Evolutionary conservation across 192 early-diverging fungal genomes (phyloP).

Genomic region (Lunasporangiospora selenospora): DNA sequence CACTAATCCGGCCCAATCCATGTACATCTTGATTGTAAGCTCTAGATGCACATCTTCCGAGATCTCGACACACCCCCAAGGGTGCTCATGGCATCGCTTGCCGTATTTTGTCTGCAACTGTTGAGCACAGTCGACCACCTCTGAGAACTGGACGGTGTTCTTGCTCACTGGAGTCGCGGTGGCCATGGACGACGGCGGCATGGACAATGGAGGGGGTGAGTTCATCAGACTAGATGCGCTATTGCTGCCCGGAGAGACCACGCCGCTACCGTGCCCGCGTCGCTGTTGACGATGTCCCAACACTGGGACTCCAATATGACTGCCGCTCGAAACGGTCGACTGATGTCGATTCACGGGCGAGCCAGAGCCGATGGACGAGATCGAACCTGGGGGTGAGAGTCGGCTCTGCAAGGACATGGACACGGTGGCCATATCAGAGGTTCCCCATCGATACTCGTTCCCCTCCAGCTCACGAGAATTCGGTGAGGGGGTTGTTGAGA

Average conservation of each 20-base stretch:
- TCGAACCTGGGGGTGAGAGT: slow-evolving; percentile 21
- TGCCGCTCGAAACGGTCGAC: too few relatives aligned
- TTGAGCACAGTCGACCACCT: slow-evolving; percentile 37
- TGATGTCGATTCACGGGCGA: too few relatives aligned
- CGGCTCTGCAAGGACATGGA: slow-evolving; percentile 1
- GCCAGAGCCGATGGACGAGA: slow-evolving; percentile 21
- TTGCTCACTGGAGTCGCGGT: slow-evolving; percentile 17
- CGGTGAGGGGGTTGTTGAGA: slow-evolving; percentile 15
- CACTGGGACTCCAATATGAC: background rate
- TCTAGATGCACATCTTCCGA: slow-evolving; percentile 26
- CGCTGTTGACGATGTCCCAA: slow-evolving; percentile 14
- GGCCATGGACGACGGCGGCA: too few relatives aligned
- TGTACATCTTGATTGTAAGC: slow-evolving; percentile 45
- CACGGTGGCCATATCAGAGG: slow-evolving; percentile 8
- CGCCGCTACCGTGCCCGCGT: slow-evolving; percentile 28
- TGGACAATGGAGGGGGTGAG: too few relatives aligned
- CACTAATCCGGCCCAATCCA: slow-evolving; percentile 46
- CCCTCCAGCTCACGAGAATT: slow-evolving; percentile 18
- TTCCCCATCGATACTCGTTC: slow-evolving; percentile 25
- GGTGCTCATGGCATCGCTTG: slow-evolving; percentile 27
- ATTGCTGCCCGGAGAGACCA: too few relatives aligned
- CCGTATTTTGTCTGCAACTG: slow-evolving; percentile 28
- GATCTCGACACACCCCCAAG: slow-evolving; percentile 43
- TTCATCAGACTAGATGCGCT: too few relatives aligned
- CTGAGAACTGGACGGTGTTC: slow-evolving; percentile 37